phyloP scores from a whole-genome alignment of 208 protist genomes.

The Borovskyia barvae region DNA sequence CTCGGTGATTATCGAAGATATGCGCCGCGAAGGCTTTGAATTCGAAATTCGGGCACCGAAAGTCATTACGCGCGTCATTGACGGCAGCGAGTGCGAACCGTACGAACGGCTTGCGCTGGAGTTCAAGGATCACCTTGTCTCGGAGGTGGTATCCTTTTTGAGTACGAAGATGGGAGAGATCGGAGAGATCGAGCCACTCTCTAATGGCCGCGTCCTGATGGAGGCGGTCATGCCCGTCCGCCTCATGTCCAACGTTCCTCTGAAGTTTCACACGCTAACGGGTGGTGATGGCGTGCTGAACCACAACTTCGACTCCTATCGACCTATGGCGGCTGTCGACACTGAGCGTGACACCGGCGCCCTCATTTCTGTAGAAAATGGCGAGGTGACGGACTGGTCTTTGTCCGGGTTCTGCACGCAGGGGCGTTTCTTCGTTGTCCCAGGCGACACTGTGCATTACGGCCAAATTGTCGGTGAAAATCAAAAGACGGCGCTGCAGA shows the following conservation, averaged over 20 bases:
- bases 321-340: slow-evolving; percentile 60
- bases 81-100: slow-evolving; percentile 83
- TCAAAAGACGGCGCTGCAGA: slow-evolving; percentile 83
- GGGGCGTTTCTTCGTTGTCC: slow-evolving; percentile 87
- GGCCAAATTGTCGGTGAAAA: slow-evolving; percentile 92
- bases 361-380: slow-evolving; percentile 83
- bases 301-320: slow-evolving; percentile 88
- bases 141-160: slow-evolving; percentile 82
- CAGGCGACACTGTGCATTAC: slow-evolving; percentile 86
- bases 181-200: slow-evolving; percentile 82
- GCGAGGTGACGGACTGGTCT: slow-evolving; percentile 87
- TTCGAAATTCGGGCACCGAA: slow-evolving; percentile 93
- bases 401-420: slow-evolving; percentile 67
- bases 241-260: slow-evolving; percentile 80
- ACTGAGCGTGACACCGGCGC: slow-evolving; percentile 80
- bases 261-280: slow-evolving; percentile 86
- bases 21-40: slow-evolving; percentile 97
- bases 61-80: slow-evolving; percentile 84
- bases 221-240: slow-evolving; percentile 90
- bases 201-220: slow-evolving; percentile 70
- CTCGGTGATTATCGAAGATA: slow-evolving; percentile 97
- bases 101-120: slow-evolving; percentile 81
- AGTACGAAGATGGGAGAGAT: slow-evolving; percentile 88
- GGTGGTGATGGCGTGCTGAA: slow-evolving; percentile 86
- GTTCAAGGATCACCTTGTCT: slow-evolving; percentile 73